These are phyloP conservation scores for Rhizophagus sp. DNA, from an alignment of 192 early-diverging fungal species.

Conservation along the genomic window DNA sequence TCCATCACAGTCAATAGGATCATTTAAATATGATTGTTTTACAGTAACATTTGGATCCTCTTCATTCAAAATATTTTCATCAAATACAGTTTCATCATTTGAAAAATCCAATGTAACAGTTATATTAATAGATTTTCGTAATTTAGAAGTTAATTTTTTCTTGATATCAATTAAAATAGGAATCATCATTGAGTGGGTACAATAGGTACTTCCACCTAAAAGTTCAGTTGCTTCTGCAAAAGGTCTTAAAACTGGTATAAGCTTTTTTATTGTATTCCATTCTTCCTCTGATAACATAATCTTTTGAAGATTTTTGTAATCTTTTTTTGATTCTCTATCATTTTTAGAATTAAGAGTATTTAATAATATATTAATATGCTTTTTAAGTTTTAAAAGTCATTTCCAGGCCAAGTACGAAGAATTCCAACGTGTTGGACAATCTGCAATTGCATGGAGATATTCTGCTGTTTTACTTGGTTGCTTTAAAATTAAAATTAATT, in stretches of 20 bases:
- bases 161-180: background rate
- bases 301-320: background rate
- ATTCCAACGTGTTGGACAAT: background rate
- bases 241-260: background rate
- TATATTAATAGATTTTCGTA: too few species aligned
- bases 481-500: too few species aligned
- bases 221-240: background rate
- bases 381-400: background rate
- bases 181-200: background rate
- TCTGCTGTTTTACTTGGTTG: background rate
- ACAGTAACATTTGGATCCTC: too few species aligned
- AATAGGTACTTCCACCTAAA: background rate
- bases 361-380: background rate
- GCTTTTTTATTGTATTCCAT: background rate
- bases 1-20: too few species aligned
- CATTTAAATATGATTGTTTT: too few species aligned
- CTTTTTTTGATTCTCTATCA: background rate
- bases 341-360: background rate
- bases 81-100: too few species aligned
- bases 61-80: too few species aligned
- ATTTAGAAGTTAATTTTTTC: too few species aligned
- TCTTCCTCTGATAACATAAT: background rate
- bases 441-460: background rate
- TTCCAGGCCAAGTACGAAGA: background rate
- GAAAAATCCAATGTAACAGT: too few species aligned